Evolutionary conservation across 306 rosid genomes (phyloP), one percentile per base, ranked within the genome.

Genomic region (Vachellia pachyceras): DNA sequence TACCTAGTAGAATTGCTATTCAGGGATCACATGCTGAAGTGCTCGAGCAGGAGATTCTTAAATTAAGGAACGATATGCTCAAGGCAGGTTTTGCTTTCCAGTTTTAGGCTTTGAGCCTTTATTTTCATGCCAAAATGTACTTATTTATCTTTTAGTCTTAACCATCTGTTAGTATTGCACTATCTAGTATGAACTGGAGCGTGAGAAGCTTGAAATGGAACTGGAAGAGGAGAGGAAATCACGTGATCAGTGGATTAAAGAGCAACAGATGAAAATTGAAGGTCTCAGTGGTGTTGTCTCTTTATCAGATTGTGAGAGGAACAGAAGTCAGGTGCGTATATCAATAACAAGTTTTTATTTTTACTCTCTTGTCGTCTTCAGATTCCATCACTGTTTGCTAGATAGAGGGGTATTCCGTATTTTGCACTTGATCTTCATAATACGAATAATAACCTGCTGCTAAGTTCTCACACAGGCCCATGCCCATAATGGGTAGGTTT

Each of bases 21-120:
- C 54, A 95, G 99, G 99, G 99, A 87, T 95, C 99, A 85, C 98
- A 91, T 78, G 88, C 99, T 1, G 97, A 79, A 87, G 95, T 91
- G 86, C 92, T 95, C 54, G 98, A 95, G 90, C 94, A 93, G 86
- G 92, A 93, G 82, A 64, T 93, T 89, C 87, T 95, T 55, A 93
- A 95, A 80, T 89, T 95, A 82, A 82, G 99, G 83, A 95, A 91
- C 52, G 98, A 95, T 89, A 71, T 95, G 86, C 97, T 91, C 57
- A 92, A 93, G 96, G 99, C 76, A 84, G 57, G 83, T 72, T 86
- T 42, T 80, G 12, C 41, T 75, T 72, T 75, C 64, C 41, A 73
- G 72, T 69, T 74, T 54, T 54, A 18, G 60, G 63, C 63, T 55
- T 55, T 60, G 35, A 36, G 79, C 61, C 49, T 40, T 58, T 35